Conservation (phyloP, 257 asterid genomes). For the Penstemon newberryi region DNA sequence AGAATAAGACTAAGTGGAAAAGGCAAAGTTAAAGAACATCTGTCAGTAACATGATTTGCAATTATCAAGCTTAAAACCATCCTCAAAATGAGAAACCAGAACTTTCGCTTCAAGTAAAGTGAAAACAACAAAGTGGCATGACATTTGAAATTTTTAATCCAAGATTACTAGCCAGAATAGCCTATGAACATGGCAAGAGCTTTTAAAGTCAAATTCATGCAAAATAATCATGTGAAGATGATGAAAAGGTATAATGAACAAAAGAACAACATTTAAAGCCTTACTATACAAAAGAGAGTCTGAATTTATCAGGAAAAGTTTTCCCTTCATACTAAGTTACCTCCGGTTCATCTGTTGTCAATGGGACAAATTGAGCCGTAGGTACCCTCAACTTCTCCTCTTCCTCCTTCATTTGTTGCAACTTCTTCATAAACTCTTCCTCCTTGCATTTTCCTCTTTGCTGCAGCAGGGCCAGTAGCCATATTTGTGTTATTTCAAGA, state of each 20-base stretch:
- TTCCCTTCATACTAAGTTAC: slow-evolving; percentile 37
- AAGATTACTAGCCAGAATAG: slow-evolving; percentile 11
- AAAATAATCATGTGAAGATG: not conserved
- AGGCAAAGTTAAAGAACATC: not conserved
- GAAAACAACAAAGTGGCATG: not conserved
- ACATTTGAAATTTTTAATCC: not conserved
- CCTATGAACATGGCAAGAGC: not conserved
- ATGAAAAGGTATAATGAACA: not conserved
- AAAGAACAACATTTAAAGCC: not conserved
- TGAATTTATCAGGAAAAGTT: not conserved
- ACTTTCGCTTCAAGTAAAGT: not conserved
- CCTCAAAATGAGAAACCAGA: not conserved
- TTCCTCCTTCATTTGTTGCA: slow-evolving; percentile 70
- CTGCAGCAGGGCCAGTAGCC: slow-evolving; percentile 44
- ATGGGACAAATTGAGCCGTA: slow-evolving; percentile 94
- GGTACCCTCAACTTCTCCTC: slow-evolving; percentile 84
- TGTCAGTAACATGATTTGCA: not conserved
- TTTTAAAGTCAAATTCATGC: not conserved
- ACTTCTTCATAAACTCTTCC: slow-evolving; percentile 74
- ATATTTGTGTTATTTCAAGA: slow-evolving; percentile 25
- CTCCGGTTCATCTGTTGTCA: slow-evolving; percentile 98
- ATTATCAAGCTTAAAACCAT: not conserved
- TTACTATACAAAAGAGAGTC: not conserved
- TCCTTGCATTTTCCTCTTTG: slow-evolving; percentile 86
- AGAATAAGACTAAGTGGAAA: not conserved